phyloP scores from a whole-genome alignment of 495 filamentous ascomycete genomes.

The Aspergillus egyptiacus region DNA sequence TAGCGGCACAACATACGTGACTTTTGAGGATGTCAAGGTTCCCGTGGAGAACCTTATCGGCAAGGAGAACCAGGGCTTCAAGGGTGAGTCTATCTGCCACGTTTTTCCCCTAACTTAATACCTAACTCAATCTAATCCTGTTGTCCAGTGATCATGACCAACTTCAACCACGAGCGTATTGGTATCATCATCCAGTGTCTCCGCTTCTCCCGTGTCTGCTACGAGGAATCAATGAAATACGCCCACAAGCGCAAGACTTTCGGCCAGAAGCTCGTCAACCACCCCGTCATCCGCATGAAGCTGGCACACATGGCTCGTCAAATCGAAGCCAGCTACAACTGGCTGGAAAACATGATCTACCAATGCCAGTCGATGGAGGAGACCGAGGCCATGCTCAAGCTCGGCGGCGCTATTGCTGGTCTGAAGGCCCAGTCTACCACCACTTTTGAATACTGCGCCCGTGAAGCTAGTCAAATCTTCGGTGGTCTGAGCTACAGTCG shows the following conservation, averaged over 20 bases:
- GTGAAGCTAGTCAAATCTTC: slow-evolving; percentile 96
- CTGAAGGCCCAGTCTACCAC: slow-evolving; percentile 89
- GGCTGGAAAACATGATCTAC: slow-evolving; percentile 95
- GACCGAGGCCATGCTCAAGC: slow-evolving; percentile 89
- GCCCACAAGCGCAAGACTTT: slow-evolving; percentile 95
- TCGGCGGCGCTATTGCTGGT: slow-evolving; percentile 89
- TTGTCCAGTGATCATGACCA: slow-evolving; percentile 79
- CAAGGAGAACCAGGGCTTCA: slow-evolving; percentile 98
- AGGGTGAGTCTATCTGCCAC: slow-evolving; percentile 39
- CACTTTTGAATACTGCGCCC: slow-evolving; percentile 95
- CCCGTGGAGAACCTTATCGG: slow-evolving; percentile 96
- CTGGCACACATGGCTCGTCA: slow-evolving; percentile 96
- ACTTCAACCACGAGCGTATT: slow-evolving; percentile 99
- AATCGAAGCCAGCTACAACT: slow-evolving; percentile 92
- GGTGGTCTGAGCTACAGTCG: slow-evolving; percentile 89
- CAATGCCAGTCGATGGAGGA: slow-evolving; percentile 91
- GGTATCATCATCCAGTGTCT: slow-evolving; percentile 97
- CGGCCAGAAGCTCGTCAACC: slow-evolving; percentile 90
- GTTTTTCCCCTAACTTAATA: neutral
- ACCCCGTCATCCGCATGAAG: slow-evolving; percentile 96
- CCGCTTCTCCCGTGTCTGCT: slow-evolving; percentile 95
- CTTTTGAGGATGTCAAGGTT: slow-evolving; percentile 97
- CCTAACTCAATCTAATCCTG: slow-evolving; percentile 4
- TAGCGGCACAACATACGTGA: slow-evolving; percentile 91
- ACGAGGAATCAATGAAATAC: slow-evolving; percentile 92